Evolutionary conservation across 208 protist genomes (phyloP).

Genomic region (Crithidia acanthocephali): DNA sequence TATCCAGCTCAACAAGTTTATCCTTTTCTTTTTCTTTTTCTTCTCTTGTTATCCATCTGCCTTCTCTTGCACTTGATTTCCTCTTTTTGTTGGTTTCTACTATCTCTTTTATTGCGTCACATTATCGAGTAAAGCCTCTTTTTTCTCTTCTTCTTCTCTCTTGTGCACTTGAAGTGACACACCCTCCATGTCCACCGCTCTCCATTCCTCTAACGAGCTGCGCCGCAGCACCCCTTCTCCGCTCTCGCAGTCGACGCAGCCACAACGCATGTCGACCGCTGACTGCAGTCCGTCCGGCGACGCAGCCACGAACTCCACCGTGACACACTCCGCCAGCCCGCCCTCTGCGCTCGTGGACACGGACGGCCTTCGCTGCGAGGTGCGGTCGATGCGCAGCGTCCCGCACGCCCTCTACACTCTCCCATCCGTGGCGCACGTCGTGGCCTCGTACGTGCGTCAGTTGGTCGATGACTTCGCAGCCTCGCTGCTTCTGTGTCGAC

Average conservation of each 20-base stretch:
- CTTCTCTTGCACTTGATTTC: not conserved
- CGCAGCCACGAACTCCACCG: not conserved
- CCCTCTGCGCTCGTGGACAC: not conserved
- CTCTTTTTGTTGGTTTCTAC: not conserved
- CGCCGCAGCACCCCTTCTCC: not conserved
- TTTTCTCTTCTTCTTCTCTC: too few relatives aligned
- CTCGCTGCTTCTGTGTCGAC: conserved; percentile 45
- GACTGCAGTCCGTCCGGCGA: too few relatives aligned
- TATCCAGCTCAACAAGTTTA: too few relatives aligned
- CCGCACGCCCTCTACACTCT: conserved; percentile 48
- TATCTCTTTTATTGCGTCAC: too few relatives aligned
- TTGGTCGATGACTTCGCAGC: conserved; percentile 52
- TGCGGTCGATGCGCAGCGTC: conserved; percentile 59
- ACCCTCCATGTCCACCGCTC: not conserved
- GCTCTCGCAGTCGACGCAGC: too few relatives aligned
- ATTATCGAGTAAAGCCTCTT: too few relatives aligned
- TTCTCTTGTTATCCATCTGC: not conserved
- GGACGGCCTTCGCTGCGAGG: conserved; percentile 54
- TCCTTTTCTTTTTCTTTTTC: too few relatives aligned
- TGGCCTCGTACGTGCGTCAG: conserved; percentile 52
- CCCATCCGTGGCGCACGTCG: conserved; percentile 29
- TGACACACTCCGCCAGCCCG: not conserved
- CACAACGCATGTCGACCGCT: too few relatives aligned
- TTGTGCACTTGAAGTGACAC: not conserved
- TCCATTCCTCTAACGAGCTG: conserved; percentile 10